Evolutionary conservation across 352 stramenopile genomes (phyloP).

Genomic region (Phytophthora idaei): DNA sequence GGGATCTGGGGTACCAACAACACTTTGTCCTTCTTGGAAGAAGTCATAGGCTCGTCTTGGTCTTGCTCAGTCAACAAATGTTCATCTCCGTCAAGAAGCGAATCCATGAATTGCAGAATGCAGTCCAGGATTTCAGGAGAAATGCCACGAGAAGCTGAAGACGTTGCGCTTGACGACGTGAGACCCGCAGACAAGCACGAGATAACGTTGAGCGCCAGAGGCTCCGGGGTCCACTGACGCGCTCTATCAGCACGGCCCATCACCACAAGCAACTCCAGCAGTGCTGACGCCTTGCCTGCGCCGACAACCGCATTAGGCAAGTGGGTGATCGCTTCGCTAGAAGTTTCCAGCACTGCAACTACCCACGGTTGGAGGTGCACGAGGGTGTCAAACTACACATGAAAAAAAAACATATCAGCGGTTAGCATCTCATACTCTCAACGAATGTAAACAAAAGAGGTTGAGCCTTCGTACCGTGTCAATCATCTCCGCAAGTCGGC

Average conservation of each 20-base stretch:
- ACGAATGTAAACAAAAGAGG: neutral
- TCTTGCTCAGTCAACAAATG: slow-evolving; percentile 18
- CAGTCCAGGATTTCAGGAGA: slow-evolving; percentile 70
- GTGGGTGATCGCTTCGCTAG: slow-evolving; percentile 63
- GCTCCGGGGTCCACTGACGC: slow-evolving; percentile 43
- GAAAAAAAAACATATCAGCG: slow-evolving; percentile 4
- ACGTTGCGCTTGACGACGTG: slow-evolving; percentile 25
- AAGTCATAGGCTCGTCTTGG: slow-evolving; percentile 31
- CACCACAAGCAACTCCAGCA: slow-evolving; percentile 77
- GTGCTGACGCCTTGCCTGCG: slow-evolving; percentile 72
- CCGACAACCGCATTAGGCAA: slow-evolving; percentile 76
- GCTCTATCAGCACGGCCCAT: slow-evolving; percentile 53
- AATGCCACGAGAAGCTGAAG: slow-evolving; percentile 50
- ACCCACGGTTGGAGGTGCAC: slow-evolving; percentile 74
- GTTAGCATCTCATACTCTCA: slow-evolving; percentile 9
- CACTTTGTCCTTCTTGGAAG: slow-evolving; percentile 6
- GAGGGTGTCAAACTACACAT: slow-evolving; percentile 66
- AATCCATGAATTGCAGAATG: slow-evolving; percentile 79
- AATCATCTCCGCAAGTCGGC: slow-evolving; percentile 73
- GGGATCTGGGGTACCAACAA: slow-evolving; percentile 77
- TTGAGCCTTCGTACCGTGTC: slow-evolving; percentile 46
- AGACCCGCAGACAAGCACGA: slow-evolving; percentile 72
- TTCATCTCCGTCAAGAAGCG: slow-evolving; percentile 81
- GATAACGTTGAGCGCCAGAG: slow-evolving; percentile 58
- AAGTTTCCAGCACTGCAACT: slow-evolving; percentile 46